phyloP scores from a whole-genome alignment of 352 stramenopile species.

The Globisporangium polare region DNA sequence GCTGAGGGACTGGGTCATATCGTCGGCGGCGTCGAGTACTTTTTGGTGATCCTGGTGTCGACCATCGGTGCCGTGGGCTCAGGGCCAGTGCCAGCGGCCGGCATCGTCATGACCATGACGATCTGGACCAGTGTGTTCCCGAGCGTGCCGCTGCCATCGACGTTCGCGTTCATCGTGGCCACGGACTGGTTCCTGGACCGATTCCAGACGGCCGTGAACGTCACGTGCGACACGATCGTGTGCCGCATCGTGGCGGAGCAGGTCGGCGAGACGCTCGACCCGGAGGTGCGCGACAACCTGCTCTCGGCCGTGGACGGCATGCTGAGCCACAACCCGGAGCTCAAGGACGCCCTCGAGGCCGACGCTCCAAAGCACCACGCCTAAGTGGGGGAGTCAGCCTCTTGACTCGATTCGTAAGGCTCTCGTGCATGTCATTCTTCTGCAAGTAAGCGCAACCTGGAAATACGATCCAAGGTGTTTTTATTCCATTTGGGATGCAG shows the following conservation, averaged over 20 bases:
- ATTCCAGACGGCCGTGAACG: slow-evolving; percentile 50
- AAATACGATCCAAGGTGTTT: too few relatives aligned
- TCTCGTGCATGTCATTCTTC: too few relatives aligned
- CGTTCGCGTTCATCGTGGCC: slow-evolving; percentile 53
- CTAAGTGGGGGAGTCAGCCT: too few relatives aligned
- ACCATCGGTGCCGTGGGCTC: slow-evolving; percentile 22
- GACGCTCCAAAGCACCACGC: too few relatives aligned
- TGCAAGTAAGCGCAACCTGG: too few relatives aligned
- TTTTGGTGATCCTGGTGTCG: slow-evolving; percentile 25
- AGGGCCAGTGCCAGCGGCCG: slow-evolving; percentile 19
- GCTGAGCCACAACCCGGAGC: slow-evolving; percentile 10
- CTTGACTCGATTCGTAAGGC: too few relatives aligned
- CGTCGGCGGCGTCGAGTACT: slow-evolving; percentile 15
- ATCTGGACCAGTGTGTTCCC: slow-evolving; percentile 27
- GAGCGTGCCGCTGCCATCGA: slow-evolving; percentile 28
- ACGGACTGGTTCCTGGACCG: slow-evolving; percentile 63
- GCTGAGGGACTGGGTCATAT: slow-evolving; percentile 17
- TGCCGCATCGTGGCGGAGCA: slow-evolving; percentile 48
- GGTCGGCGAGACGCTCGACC: slow-evolving; percentile 7
- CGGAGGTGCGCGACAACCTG: neutral
- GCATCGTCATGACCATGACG: slow-evolving; percentile 25
- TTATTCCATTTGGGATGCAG: too few relatives aligned
- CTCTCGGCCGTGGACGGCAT: slow-evolving; percentile 1
- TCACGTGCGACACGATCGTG: slow-evolving; percentile 57
- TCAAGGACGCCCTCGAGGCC: slow-evolving; percentile 8